A percentile compares a stretch with the other conserved stretches of the same genome.
These are phyloP conservation scores for Marchantia paleacea DNA, from an alignment of 225 moss, liverwort and hornwort genomes.

Conservation along the genomic window DNA sequence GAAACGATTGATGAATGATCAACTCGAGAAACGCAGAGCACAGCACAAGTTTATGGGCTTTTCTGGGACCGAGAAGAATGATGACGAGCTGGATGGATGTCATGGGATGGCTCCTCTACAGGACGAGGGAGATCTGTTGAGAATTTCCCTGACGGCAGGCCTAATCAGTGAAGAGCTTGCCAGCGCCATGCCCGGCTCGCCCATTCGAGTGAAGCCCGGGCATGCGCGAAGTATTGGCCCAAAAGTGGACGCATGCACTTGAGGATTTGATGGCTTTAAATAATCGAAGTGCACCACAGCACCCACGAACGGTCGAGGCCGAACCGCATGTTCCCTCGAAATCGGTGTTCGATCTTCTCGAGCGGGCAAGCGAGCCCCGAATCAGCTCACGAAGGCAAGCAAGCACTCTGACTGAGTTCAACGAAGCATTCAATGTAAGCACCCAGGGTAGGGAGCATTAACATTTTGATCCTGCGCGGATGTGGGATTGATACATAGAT, in stretches of 20 bases:
- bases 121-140: not conserved
- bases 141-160: not conserved
- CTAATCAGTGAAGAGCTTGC: not conserved
- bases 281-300: slow-evolving; percentile 6
- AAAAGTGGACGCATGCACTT: not conserved
- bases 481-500: not conserved
- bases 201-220: not conserved
- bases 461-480: not conserved
- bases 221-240: not conserved
- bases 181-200: not conserved
- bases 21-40: not conserved
- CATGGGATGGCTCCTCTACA: not conserved
- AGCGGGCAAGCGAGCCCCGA: not conserved
- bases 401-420: not conserved
- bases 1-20: not conserved
- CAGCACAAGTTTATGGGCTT: not conserved
- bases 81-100: not conserved
- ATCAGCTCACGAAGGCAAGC: not conserved
- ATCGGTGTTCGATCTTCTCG: not conserved
- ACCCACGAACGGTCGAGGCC: too few species aligned
- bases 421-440: not conserved
- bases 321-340: not conserved
- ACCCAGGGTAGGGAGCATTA: too few species aligned
- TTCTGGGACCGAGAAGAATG: not conserved
- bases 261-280: not conserved